Evolutionary conservation across 768 basidiomycete genomes (phyloP), one percentile per base, ranked within the genome.

Genomic region (Lactarius vividus): DNA sequence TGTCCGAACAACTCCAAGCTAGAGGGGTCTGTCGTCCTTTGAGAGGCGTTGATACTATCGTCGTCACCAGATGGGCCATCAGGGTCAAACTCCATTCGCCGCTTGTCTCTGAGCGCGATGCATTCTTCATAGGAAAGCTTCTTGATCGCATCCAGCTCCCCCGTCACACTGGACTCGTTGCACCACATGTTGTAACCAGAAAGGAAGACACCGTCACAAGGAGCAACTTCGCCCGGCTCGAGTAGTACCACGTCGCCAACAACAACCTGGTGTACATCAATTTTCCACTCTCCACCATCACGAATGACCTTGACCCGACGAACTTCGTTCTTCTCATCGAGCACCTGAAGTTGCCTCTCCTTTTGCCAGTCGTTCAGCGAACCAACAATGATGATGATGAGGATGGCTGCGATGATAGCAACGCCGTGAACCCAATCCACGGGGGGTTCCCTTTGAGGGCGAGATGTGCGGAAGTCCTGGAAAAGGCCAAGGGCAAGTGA

Each of bases 351-450:
- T 77, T 98, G 97, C 1, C 88, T 88, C 76, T 99, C 97, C 77
- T 98, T 98, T 77, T 98, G 95, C 90, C 92, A 99, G 76, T 99
- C 97, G 73, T 98, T 98, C 53, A 98, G 70, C 18, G 95, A 94
- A 33, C 96, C 96, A 63, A 99, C 96, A 53, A 94, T 72, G 64
- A 93, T 88, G 28, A 92, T 89, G 52, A 92, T 89, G 46, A 82
- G 71, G 44, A 92, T 84, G 0, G 91, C 90, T 44, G 89, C 82
- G 73, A 92, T 84, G 66, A 92, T 92, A 0, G 91, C 86, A 16
- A 92, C 89, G 63, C 89, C 96, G 79, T 98, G 96, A 0, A 98
- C 95, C 96, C 96, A 98, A 72, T 37, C 37, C 10, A 98, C 93
- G 23, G 87, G 86, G 1, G 95, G 88, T 53, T 89, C 82, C 40